Evolutionary conservation across 257 asterid genomes (phyloP).

Genomic region (Solanum stenotomum): DNA sequence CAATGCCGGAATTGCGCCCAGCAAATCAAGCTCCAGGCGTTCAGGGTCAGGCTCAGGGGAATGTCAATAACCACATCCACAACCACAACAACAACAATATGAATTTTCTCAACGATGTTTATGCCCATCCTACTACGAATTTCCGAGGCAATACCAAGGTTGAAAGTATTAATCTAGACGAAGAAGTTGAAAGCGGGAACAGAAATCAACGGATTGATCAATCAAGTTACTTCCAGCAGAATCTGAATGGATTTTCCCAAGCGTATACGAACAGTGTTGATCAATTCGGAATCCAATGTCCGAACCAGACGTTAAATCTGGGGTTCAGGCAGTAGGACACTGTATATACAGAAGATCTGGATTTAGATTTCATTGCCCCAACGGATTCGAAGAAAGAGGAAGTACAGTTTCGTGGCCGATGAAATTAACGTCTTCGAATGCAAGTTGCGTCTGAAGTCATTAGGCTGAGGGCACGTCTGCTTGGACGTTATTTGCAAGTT

Average conservation of each 20-base stretch:
- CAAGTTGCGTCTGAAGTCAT: neutral
- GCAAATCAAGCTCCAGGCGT: neutral
- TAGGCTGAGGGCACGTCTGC: too few relatives aligned
- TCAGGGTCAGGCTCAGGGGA: neutral
- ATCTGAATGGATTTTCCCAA: conserved; percentile 14
- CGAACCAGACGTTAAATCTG: conserved; percentile 24
- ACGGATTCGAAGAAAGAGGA: neutral
- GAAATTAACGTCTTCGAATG: neutral
- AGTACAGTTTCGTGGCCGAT: neutral
- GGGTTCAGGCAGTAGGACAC: conserved; percentile 43
- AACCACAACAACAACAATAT: neutral
- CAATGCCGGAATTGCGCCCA: neutral
- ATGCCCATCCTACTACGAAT: neutral
- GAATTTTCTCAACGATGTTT: neutral
- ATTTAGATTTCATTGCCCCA: neutral
- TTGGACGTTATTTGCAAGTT: too few relatives aligned
- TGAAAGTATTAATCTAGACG: conserved; percentile 12
- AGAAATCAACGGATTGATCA: conserved; percentile 20
- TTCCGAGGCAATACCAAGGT: neutral
- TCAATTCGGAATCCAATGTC: conserved; percentile 45
- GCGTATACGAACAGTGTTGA: conserved; percentile 14
- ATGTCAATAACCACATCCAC: conserved; percentile 5
- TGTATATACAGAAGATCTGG: neutral
- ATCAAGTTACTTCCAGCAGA: conserved; percentile 16
- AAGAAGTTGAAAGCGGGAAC: conserved; percentile 48